phyloP scores from a whole-genome alignment of 2,329 filamentous ascomycete genomes.

The Cercospora nicotianae region DNA sequence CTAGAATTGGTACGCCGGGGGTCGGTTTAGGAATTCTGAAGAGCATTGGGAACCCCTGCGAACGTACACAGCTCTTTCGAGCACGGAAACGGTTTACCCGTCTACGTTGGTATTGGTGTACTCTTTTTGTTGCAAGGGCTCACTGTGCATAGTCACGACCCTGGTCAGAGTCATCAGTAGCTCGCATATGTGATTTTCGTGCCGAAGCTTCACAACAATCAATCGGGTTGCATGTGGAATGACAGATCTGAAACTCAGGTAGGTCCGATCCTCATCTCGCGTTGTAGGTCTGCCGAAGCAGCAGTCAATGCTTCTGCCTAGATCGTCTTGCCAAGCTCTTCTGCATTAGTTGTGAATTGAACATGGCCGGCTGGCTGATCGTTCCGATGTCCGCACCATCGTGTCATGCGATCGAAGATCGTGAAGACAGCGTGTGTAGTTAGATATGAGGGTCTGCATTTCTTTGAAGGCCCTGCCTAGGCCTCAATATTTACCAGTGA shows the following conservation, averaged over 20 bases:
- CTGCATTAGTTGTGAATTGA: background rate
- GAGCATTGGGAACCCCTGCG: background rate
- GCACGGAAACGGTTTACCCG: background rate
- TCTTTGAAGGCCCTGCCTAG: too few relatives aligned
- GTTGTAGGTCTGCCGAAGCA: background rate
- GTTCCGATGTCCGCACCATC: background rate
- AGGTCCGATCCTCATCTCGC: too few relatives aligned
- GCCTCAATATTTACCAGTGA: too few relatives aligned
- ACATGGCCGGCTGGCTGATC: background rate
- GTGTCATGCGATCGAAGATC: too few relatives aligned
- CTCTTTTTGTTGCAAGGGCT: background rate
- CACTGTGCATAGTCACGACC: background rate
- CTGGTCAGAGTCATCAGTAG: background rate
- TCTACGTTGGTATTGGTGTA: background rate
- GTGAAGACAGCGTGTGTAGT: too few relatives aligned
- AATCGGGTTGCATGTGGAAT: background rate
- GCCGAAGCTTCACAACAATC: background rate
- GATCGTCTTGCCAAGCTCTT: background rate
- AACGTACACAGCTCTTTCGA: background rate
- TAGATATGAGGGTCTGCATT: too few relatives aligned
- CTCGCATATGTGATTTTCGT: background rate
- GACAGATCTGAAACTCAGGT: too few relatives aligned
- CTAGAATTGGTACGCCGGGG: background rate
- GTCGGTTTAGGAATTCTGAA: background rate
- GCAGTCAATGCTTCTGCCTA: background rate